Evolutionary conservation across 192 early-diverging fungal genomes (phyloP).

Genomic region (Linnemannia exigua): DNA sequence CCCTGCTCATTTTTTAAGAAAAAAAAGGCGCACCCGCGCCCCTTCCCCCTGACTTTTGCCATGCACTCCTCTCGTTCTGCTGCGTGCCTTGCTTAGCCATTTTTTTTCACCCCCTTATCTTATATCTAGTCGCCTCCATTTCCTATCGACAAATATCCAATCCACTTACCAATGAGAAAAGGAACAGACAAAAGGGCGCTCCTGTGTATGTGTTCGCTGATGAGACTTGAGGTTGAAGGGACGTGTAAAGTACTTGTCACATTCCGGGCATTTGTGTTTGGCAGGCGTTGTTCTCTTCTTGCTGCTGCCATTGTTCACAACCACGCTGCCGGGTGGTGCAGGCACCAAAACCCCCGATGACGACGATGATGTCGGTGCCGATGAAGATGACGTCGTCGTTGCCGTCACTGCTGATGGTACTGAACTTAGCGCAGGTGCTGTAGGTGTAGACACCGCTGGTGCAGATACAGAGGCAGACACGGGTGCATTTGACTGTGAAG

Average conservation of each 20-base stretch:
- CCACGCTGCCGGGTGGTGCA: background rate
- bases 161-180: conserved; percentile 63
- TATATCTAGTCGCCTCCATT: background rate
- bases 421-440: background rate
- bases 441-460: background rate
- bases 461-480: background rate
- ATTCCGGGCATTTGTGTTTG: conserved; percentile 73
- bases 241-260: conserved; percentile 87
- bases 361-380: background rate
- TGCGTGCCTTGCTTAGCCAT: background rate
- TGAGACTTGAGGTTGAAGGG: conserved; percentile 92
- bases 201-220: conserved; percentile 82
- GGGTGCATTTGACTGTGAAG: background rate
- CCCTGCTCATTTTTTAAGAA: background rate
- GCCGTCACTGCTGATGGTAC: background rate
- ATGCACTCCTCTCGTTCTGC: background rate
- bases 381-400: background rate
- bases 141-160: background rate
- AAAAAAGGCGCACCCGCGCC: background rate
- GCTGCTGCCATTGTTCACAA: conserved; percentile 52
- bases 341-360: background rate
- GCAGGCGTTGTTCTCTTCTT: conserved; percentile 53
- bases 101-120: background rate
- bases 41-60: background rate
- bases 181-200: conserved; percentile 78